Evolutionary conservation across 352 stramenopile genomes (phyloP).

Genomic region (Phytophthora lateralis): DNA sequence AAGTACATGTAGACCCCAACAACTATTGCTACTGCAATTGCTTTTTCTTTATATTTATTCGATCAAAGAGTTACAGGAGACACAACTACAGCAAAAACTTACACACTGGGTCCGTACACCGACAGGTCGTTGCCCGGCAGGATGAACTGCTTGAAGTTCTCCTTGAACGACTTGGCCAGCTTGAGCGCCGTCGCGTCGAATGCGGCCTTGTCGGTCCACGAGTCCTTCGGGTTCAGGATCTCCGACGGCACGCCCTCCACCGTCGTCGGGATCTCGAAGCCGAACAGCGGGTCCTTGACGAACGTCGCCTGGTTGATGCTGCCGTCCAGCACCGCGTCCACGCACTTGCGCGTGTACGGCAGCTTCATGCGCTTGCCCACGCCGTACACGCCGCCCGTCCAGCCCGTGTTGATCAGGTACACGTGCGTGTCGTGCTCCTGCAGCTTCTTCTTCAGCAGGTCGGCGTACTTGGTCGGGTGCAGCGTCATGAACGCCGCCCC

Average conservation of each 20-base stretch:
- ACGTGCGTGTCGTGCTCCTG: slow-evolving; percentile 93
- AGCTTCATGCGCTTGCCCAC: slow-evolving; percentile 98
- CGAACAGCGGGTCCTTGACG: slow-evolving; percentile 75
- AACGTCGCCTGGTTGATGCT: slow-evolving; percentile 70
- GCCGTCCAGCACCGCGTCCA: slow-evolving; percentile 75
- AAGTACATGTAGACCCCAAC: too few species aligned
- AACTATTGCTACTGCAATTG: too few species aligned
- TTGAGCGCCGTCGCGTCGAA: slow-evolving; percentile 80
- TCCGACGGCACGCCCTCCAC: slow-evolving; percentile 74
- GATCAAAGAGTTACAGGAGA: not conserved
- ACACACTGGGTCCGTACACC: slow-evolving; percentile 62
- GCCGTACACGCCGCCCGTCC: slow-evolving; percentile 95
- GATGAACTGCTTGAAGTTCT: slow-evolving; percentile 90
- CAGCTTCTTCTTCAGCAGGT: slow-evolving; percentile 97
- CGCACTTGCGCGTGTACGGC: slow-evolving; percentile 76
- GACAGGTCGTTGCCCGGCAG: slow-evolving; percentile 76
- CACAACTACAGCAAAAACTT: slow-evolving; percentile 6
- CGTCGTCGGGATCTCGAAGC: slow-evolving; percentile 67
- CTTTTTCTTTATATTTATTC: not conserved
- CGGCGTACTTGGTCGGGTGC: slow-evolving; percentile 96
- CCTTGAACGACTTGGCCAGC: slow-evolving; percentile 76
- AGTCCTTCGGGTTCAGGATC: slow-evolving; percentile 77
- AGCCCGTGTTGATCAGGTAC: slow-evolving; percentile 98
- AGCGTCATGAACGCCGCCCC: slow-evolving; percentile 97
- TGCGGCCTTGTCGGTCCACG: slow-evolving; percentile 80